Base-by-base conservation (phyloP, 2,329 filamentous ascomycete species). In the Clonostachys rosea region DNA sequence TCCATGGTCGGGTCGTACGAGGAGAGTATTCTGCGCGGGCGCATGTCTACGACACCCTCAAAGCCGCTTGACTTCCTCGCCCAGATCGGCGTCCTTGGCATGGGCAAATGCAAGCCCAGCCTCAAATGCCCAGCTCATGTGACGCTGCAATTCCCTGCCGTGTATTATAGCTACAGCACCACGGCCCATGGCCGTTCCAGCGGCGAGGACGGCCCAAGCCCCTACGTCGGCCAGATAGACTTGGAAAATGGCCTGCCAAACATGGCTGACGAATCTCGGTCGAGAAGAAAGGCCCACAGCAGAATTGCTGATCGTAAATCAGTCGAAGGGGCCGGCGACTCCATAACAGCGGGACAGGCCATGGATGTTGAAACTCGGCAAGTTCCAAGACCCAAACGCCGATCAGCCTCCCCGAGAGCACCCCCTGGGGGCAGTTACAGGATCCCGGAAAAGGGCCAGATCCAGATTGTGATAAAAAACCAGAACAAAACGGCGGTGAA, bases 1-100 rank as follows among this genome's bases (percentile, higher is more conserved):
- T 91, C 91, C 5, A 95, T 99, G 87, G 92, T 97, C 3, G 94
- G 94, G 3, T 96, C 92, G 2, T 99, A 96, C 56, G 94, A 99
- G 66, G 94, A 99, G 68, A 96, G 91, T 30, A 96, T 99, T 50
- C 73, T 99, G 3, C 84, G 90, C 42, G 94, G 94, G 37, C 83
- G 94, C 52, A 99, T 99, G 94, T 97, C 94, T 30, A 96, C 91
- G 2, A 94, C 86, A 3, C 92, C 94, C 1, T 97, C 92, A 1
- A 91, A 89, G 54, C 92, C 94, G 6, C 73, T 99, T 6, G 86
- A 96, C 54, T 99, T 99, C 59, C 78, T 95, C 6, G 94, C 94
- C 30, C 91, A 97, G 61, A 96, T 99, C 48, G 94, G 94, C 18
- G 94, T 97, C 0, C 73, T 97, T 14, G 94, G 91, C 10, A 85